phyloP scores from a whole-genome alignment of 192 early-diverging fungal species.

The Coemansia sp. region DNA sequence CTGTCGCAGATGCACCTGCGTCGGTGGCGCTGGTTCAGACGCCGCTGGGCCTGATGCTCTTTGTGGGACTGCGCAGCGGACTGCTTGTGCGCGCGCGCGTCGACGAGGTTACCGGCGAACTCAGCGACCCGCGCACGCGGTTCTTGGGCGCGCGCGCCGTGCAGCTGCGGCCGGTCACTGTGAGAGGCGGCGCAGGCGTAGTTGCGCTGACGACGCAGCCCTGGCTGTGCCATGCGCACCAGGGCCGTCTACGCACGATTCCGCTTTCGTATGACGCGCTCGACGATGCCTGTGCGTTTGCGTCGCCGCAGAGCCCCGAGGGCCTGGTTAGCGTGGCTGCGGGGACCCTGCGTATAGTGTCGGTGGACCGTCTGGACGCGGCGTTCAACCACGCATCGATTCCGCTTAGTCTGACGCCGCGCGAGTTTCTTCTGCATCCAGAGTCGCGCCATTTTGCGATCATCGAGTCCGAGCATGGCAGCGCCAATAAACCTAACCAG shows the following conservation, averaged over 20 bases:
- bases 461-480: constrained; percentile 79
- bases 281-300: constrained; percentile 79
- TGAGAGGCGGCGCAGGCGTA: constrained; percentile 65
- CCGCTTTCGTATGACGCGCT: constrained; percentile 86
- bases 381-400: constrained; percentile 81
- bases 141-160: constrained; percentile 85
- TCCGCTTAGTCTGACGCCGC: constrained; percentile 84
- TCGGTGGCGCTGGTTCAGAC: constrained; percentile 72
- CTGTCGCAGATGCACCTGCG: constrained; percentile 61
- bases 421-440: constrained; percentile 71
- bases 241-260: constrained; percentile 66
- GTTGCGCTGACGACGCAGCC: constrained; percentile 81
- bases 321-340: constrained; percentile 85
- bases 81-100: constrained; percentile 81
- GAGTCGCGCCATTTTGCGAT: constrained; percentile 81
- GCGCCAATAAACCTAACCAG: constrained; percentile 19
- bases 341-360: constrained; percentile 83
- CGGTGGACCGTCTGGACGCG: constrained; percentile 76
- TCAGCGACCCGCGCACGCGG: constrained; percentile 78
- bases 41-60: constrained; percentile 58
- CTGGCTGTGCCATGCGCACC: constrained; percentile 83
- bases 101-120: constrained; percentile 76
- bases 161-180: constrained; percentile 68
- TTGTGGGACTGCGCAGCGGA: constrained; percentile 89
- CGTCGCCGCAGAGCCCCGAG: constrained; percentile 81